These are phyloP conservation scores for Prunus persica DNA, from an alignment of 306 rosid genomes.

Conservation along the genomic window DNA sequence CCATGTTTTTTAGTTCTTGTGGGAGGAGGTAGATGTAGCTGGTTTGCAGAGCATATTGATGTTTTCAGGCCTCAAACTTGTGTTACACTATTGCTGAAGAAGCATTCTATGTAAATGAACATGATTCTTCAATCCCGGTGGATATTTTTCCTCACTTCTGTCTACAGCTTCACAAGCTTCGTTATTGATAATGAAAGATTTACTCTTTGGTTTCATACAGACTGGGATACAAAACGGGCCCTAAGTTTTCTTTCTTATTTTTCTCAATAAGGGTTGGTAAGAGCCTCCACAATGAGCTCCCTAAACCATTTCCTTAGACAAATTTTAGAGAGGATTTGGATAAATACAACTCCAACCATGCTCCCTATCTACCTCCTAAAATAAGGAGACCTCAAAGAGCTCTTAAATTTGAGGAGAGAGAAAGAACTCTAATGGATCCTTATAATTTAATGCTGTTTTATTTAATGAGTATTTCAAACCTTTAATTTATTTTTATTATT, in stretches of 20 bases:
- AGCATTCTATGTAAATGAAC: constrained; percentile 2
- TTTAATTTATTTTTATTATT: too few relatives aligned
- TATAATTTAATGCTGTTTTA: too few relatives aligned
- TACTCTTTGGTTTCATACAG: not conserved
- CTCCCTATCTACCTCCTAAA: too few relatives aligned
- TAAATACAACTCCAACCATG: too few relatives aligned
- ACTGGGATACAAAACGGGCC: not conserved
- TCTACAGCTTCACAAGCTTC: not conserved
- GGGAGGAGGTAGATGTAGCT: not conserved
- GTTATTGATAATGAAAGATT: not conserved
- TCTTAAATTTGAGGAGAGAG: too few relatives aligned
- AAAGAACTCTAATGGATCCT: too few relatives aligned
- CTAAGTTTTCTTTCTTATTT: too few relatives aligned
- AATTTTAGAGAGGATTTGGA: too few relatives aligned
- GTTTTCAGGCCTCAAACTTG: not conserved
- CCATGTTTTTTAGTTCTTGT: not conserved
- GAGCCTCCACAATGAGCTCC: too few relatives aligned
- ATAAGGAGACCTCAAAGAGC: too few relatives aligned
- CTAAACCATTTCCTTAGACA: too few relatives aligned
- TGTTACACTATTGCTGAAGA: not conserved
- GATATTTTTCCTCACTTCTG: not conserved
- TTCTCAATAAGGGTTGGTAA: not conserved
- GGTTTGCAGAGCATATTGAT: not conserved
- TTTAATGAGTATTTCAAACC: too few relatives aligned
- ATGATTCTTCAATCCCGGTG: not conserved